Evolutionary conservation across 2,329 filamentous ascomycete species (phyloP).

Genomic region (Colletotrichum theobromicola): DNA sequence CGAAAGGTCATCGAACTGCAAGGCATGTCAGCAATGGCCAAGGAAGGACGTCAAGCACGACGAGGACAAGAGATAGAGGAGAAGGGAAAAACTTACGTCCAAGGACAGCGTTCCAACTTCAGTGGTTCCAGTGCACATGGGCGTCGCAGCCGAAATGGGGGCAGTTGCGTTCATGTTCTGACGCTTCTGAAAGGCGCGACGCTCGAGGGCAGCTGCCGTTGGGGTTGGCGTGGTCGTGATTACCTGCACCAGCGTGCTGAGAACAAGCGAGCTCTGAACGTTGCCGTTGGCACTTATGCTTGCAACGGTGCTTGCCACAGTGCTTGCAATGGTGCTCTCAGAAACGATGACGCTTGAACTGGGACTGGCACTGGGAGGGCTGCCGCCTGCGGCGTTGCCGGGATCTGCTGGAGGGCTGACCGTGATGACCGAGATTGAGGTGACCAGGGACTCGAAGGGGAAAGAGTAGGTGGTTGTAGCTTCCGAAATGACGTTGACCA

Average conservation of each 20-base stretch:
- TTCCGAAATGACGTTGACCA: slow-evolving; percentile 42
- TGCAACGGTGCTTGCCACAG: neutral
- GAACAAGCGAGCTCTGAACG: slow-evolving; percentile 25
- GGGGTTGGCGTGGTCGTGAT: slow-evolving; percentile 5
- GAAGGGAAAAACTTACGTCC: slow-evolving; percentile 34
- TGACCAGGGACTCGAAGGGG: slow-evolving; percentile 20
- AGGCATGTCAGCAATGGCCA: neutral
- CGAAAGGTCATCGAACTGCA: slow-evolving; percentile 41
- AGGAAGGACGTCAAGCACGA: slow-evolving; percentile 18
- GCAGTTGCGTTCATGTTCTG: neutral
- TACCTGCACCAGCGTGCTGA: slow-evolving; percentile 27
- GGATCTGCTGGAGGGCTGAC: slow-evolving; percentile 33
- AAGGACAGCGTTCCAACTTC: slow-evolving; percentile 42
- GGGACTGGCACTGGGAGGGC: neutral
- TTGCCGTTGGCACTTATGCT: neutral
- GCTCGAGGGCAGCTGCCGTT: neutral
- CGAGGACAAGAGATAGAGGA: no score
- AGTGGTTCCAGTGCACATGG: slow-evolving; percentile 22
- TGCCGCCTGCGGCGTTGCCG: neutral
- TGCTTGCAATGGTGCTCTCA: neutral
- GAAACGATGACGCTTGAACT: neutral
- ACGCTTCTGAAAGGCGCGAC: neutral
- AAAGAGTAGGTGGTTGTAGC: slow-evolving; percentile 44
- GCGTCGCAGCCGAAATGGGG: slow-evolving; percentile 7
- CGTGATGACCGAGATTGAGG: slow-evolving; percentile 10